A percentile compares a stretch with the other conserved stretches of the same genome.
Conservation (phyloP, 768 basidiomycete genomes). For the Lepiota subincarnata region DNA sequence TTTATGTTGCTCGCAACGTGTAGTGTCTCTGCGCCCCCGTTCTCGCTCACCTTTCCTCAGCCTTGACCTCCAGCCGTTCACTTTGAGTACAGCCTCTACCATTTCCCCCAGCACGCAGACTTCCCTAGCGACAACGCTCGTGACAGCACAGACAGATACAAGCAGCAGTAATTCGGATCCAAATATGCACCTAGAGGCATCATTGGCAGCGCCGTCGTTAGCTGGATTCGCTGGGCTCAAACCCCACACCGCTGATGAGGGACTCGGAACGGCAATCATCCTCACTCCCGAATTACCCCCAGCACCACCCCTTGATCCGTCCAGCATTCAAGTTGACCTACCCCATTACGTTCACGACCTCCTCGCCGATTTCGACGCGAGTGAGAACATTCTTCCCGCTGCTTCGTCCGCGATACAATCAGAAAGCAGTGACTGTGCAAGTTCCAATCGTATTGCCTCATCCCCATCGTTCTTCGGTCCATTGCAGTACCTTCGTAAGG, state of each 20-base stretch:
- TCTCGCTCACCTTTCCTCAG: slow-evolving; percentile 5
- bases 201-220: background rate
- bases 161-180: slow-evolving; percentile 2
- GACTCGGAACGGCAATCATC: slow-evolving; percentile 9
- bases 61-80: background rate
- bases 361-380: slow-evolving; percentile 8
- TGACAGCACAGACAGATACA: background rate
- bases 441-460: too few relatives aligned
- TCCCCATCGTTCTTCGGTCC: too few relatives aligned
- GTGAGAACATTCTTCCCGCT: background rate
- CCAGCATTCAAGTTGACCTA: slow-evolving; percentile 6
- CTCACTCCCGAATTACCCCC: slow-evolving; percentile 1
- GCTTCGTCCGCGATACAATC: background rate
- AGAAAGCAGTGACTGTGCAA: background rate
- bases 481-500: background rate
- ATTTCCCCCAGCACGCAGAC: background rate
- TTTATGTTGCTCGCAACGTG: slow-evolving; percentile 12
- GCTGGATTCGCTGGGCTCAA: background rate
- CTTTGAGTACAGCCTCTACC: background rate
- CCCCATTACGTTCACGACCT: slow-evolving; percentile 11
- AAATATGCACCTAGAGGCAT: slow-evolving; percentile 2
- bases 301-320: slow-evolving; percentile 4
- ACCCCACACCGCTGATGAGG: slow-evolving; percentile 1
- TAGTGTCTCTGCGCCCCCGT: slow-evolving; percentile 7
- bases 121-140: background rate